Base-by-base conservation (phyloP, 2,329 filamentous ascomycete species). In the Cyclaneusma minus region DNA sequence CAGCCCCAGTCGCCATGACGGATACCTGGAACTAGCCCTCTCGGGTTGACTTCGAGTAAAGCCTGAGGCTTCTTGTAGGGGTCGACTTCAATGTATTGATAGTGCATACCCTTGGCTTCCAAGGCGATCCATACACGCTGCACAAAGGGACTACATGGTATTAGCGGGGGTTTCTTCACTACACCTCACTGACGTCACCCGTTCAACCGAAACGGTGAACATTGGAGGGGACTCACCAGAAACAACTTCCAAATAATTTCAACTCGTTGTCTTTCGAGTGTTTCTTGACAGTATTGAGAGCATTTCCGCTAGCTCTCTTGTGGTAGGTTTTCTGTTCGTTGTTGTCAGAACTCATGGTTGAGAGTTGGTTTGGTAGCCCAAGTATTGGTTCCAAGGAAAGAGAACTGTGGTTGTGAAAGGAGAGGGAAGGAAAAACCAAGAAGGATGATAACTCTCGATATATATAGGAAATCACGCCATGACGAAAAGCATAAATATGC, bases 121-220 rank as follows among this genome's bases (percentile, higher is more conserved):
- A 92, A 61, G 1, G 82, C 78, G 36, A 92, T 89, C 83, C 83
- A 92, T 14, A 89, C 78, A 11, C 82, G 70, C 46, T 91, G 82
- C 2, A 83, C 82, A 45, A 87, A 89, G 14, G 82, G 82, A 43
- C 77, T 47, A 26, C 5, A 12, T 7, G 17, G 25, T 19, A 25
- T 7, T 3, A 18, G 18, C 27, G 22, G 35, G 24, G 39, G 30
- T 26, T 17, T 18, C 13, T 13, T 14, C 7, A 10, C 17, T 6
- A 27, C 28, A 27, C 33, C 16, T 28, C 17, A 28, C 28, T 38
- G 35, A 35, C 25, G 24, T 32, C 19, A 31, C 31, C n/a, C 27
- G 19, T 16, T 11, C 19, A 22, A 25, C 5, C 24, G n/a, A n/a
- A n/a, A n/a, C n/a, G n/a, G n/a, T n/a, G n/a, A n/a, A n/a, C n/a